phyloP scores from a whole-genome alignment of 2,329 filamentous ascomycete genomes.

The Xylariaceae sp. region DNA sequence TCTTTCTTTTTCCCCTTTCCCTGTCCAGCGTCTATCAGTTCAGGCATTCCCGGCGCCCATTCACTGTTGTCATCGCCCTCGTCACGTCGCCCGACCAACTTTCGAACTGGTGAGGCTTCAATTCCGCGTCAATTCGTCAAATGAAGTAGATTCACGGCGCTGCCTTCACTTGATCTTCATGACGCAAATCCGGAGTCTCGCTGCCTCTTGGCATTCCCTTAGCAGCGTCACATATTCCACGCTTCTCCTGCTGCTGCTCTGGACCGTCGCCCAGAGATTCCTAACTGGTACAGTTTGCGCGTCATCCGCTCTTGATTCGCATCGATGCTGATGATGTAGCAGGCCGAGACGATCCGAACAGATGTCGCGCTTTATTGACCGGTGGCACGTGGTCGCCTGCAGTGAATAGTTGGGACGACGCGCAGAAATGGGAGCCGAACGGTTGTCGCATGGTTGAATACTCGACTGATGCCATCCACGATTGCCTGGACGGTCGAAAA shows the following conservation, averaged over 20 bases:
- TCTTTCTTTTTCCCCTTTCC: constrained; percentile 17
- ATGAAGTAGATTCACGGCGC: constrained; percentile 16
- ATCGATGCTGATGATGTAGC: constrained; percentile 13
- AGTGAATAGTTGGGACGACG: constrained; percentile 3
- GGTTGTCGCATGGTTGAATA: constrained; percentile 57
- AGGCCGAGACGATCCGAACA: constrained; percentile 26
- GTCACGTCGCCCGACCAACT: constrained; percentile 10
- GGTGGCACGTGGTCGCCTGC: constrained; percentile 26
- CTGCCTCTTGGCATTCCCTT: constrained; percentile 23
- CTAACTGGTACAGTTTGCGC: constrained; percentile 14
- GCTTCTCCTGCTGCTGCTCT: constrained; percentile 20
- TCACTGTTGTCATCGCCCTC: not conserved
- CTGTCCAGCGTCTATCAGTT: constrained; percentile 13
- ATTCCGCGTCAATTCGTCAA: constrained; percentile 13
- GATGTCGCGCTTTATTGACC: constrained; percentile 27
- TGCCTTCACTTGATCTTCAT: constrained; percentile 16
- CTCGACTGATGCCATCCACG: constrained; percentile 43
- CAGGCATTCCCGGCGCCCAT: constrained; percentile 3
- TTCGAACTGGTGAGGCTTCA: constrained; percentile 12
- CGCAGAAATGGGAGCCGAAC: constrained; percentile 51
- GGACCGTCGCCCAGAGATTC: constrained; percentile 19
- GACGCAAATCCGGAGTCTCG: constrained; percentile 23
- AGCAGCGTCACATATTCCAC: constrained; percentile 22
- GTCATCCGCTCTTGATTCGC: not conserved
- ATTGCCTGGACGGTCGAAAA: constrained; percentile 47